Evolutionary conservation across 768 basidiomycete genomes (phyloP), one percentile per base, ranked within the genome.

Genomic region (Wakefieldia striispora): DNA sequence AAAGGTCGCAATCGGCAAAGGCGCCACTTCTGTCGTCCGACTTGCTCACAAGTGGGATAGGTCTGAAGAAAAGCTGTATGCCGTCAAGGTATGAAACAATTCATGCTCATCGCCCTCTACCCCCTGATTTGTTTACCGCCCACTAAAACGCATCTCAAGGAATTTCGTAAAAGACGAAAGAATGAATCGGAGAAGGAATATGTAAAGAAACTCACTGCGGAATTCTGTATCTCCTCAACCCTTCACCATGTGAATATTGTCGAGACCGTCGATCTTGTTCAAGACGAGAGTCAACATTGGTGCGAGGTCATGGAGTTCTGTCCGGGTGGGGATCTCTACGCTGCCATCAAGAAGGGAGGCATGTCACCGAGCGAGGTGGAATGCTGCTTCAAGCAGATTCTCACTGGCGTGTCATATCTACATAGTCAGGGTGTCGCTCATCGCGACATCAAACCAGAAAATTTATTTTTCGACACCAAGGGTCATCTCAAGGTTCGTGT

Each of bases 271-370:
- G 95, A 99, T 69, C 84, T 99, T 51, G 89, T 99, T n/a, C 97
- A 99, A 62, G 97, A 99, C 70, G 95, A 99, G 71, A 81, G 74
- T 54, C 86, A 91, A 54, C 86, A 93, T 63, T 99, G 95, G 95
- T 99, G 95, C 65, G 97, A 98, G 68, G 95, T 99, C 40, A 98
- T 99, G 95, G 97, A 98, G 69, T 99, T 93, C 66, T 99, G 95
- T 64, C 94, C 94, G 4, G 97, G 97, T 38, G 95, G 95, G 2
- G 95, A 99, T 72, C 77, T 99, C 31, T 99, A 99, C 66, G 95
- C 95, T 23, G 95, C 94, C 33, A 99, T 99, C 73, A 97, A 97
- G 82, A 94, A 91, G 70, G 95, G 95, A 50, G 81, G 79, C 56
- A 94, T 97, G 91, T 84, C 84, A 31, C 82, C 88, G 4, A 84